phyloP scores from a whole-genome alignment of 768 basidiomycete genomes.

The Russula sp. region DNA sequence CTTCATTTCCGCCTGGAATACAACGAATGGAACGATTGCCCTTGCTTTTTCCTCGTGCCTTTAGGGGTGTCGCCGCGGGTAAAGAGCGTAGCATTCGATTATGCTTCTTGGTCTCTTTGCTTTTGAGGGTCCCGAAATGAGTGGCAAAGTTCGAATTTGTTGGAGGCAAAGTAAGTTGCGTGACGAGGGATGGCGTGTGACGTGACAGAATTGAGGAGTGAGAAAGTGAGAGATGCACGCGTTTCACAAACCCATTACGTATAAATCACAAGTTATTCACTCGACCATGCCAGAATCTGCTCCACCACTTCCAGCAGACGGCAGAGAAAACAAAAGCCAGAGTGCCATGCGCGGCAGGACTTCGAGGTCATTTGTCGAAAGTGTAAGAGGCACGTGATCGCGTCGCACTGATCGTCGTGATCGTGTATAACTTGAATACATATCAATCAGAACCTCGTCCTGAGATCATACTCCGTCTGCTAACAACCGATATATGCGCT shows the following conservation, averaged over 20 bases:
- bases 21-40: conserved; percentile 21
- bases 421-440: too few species aligned
- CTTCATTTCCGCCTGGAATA: conserved; percentile 20
- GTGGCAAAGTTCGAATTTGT: background rate
- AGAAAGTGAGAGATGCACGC: background rate
- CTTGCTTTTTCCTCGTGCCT: conserved; percentile 13
- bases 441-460: background rate
- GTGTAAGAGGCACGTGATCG: background rate
- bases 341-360: background rate
- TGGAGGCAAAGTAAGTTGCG: background rate
- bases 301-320: background rate
- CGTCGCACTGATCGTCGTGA: background rate
- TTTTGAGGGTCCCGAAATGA: conserved; percentile 2
- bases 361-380: background rate
- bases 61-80: conserved; percentile 6
- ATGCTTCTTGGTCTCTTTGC: conserved; percentile 1
- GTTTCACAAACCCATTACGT: background rate
- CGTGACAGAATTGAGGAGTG: background rate
- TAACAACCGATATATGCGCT: conserved; percentile 10
- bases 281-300: background rate
- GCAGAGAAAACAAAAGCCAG: background rate
- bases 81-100: conserved; percentile 14
- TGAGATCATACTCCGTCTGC: background rate
- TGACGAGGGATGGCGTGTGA: background rate
- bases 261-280: background rate